Evolutionary conservation across 441 rosid species (phyloP).

Genomic region (Syzygium syzygioides): DNA sequence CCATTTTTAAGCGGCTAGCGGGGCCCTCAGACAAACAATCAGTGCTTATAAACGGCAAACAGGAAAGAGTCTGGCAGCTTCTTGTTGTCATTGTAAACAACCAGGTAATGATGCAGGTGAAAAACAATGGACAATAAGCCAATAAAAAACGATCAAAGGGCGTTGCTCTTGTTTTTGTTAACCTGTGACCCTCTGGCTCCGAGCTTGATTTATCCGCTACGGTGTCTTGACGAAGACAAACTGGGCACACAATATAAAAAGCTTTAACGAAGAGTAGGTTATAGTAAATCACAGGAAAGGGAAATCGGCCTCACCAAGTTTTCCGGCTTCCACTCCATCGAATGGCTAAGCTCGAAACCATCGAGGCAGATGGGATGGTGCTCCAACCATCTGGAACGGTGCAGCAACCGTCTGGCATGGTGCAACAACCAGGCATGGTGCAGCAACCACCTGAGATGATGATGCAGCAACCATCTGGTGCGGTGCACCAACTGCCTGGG

Average conservation of each 20-base stretch:
- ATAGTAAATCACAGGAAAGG: not conserved
- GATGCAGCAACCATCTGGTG: not conserved
- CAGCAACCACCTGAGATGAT: too few relatives aligned
- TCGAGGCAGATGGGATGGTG: not conserved
- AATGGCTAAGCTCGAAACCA: not conserved
- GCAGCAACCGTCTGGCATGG: not conserved
- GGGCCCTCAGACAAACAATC: not conserved
- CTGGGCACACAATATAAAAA: not conserved
- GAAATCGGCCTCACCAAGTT: not conserved
- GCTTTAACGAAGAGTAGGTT: not conserved
- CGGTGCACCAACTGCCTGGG: not conserved
- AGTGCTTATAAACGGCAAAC: not conserved
- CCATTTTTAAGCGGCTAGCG: not conserved
- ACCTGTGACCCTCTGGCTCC: not conserved
- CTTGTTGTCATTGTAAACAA: not conserved
- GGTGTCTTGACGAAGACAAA: not conserved
- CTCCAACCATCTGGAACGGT: not conserved
- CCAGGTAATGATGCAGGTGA: not conserved
- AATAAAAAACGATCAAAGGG: not conserved
- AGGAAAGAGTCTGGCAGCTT: not conserved
- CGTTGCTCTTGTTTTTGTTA: not conserved
- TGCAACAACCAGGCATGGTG: not conserved
- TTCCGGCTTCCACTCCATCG: not conserved
- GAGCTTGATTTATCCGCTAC: not conserved
- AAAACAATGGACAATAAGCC: not conserved